Evolutionary conservation across 2,329 filamentous ascomycete species (phyloP).

Genomic region (Paraconiothyrium sp.): DNA sequence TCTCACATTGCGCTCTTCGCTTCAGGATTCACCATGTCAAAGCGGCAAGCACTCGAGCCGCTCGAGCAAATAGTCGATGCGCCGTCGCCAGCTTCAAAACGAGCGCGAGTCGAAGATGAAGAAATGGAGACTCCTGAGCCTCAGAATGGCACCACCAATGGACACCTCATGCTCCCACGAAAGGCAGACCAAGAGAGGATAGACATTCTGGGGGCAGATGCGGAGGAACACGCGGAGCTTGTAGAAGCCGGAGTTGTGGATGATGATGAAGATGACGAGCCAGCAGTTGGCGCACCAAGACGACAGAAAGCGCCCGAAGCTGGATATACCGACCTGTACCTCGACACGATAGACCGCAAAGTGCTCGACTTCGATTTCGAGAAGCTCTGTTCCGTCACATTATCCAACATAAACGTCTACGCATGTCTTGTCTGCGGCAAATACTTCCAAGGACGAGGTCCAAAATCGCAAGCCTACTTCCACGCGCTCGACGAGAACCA

Average conservation of each 20-base stretch:
- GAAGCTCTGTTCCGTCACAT: slow-evolving; percentile 93
- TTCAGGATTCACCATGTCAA: slow-evolving; percentile 51
- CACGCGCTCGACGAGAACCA: slow-evolving; percentile 94
- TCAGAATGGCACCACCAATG: slow-evolving; percentile 39
- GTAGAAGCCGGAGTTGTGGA: slow-evolving; percentile 47
- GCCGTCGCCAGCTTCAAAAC: slow-evolving; percentile 60
- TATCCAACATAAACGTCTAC: slow-evolving; percentile 99
- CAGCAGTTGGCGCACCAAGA: slow-evolving; percentile 57
- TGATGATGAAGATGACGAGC: slow-evolving; percentile 52
- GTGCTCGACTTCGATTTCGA: slow-evolving; percentile 99
- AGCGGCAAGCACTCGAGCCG: slow-evolving; percentile 57
- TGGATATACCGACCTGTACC: slow-evolving; percentile 94
- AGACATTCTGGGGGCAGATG: slow-evolving; percentile 48
- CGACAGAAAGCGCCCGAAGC: slow-evolving; percentile 82
- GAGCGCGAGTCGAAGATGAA: slow-evolving; percentile 56
- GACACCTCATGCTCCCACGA: slow-evolving; percentile 41
- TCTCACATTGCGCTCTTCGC: neutral
- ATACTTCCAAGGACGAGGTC: slow-evolving; percentile 93
- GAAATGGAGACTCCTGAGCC: slow-evolving; percentile 44
- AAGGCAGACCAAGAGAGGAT: slow-evolving; percentile 36
- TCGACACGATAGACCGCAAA: slow-evolving; percentile 93
- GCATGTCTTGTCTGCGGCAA: slow-evolving; percentile 97
- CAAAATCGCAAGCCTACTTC: slow-evolving; percentile 96
- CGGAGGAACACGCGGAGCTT: slow-evolving; percentile 48
- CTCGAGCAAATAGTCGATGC: slow-evolving; percentile 53